These are phyloP conservation scores for Fraxinus angustifolia DNA, from an alignment of 305 asterid genomes.

Conservation along the genomic window DNA sequence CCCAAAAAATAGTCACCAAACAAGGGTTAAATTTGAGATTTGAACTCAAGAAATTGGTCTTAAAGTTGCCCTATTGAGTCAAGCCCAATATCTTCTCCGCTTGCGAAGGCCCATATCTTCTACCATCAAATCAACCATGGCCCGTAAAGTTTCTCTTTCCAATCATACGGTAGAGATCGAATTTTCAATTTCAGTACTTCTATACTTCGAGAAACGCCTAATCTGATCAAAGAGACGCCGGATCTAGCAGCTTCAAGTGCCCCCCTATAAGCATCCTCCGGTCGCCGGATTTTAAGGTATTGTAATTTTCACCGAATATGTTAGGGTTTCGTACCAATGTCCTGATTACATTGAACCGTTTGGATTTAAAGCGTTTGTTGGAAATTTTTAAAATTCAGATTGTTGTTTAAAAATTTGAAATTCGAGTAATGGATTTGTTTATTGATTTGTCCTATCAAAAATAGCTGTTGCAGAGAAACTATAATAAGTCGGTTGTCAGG, in stretches of 20 bases:
- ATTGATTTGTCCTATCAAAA: conserved; percentile 22
- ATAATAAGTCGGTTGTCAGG: background rate
- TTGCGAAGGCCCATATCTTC: background rate
- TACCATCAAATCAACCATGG: background rate
- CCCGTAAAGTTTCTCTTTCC: background rate
- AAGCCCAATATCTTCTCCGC: background rate
- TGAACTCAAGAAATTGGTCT: background rate
- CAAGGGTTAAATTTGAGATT: too few species aligned
- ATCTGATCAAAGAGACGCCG: conserved; percentile 33
- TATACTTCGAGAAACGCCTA: conserved; percentile 11
- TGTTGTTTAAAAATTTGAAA: background rate
- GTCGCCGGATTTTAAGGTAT: conserved; percentile 24
- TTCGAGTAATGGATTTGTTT: conserved; percentile 15
- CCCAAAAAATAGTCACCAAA: too few species aligned
- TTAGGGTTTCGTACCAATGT: conserved; percentile 10
- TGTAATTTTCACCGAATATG: background rate
- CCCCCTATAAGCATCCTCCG: conserved; percentile 11
- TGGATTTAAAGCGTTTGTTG: background rate
- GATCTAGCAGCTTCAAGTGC: conserved; percentile 36
- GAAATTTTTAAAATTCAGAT: background rate
- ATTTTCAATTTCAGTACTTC: background rate
- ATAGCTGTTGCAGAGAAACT: conserved; percentile 21
- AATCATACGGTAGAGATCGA: background rate
- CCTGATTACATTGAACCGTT: conserved; percentile 14
- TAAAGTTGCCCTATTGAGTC: background rate